Percentiles rank a stretch among this genome's conserved stretches.
phyloP scores from a whole-genome alignment of 164 flowering plant genomes.

The Kingdonia uniflora region DNA sequence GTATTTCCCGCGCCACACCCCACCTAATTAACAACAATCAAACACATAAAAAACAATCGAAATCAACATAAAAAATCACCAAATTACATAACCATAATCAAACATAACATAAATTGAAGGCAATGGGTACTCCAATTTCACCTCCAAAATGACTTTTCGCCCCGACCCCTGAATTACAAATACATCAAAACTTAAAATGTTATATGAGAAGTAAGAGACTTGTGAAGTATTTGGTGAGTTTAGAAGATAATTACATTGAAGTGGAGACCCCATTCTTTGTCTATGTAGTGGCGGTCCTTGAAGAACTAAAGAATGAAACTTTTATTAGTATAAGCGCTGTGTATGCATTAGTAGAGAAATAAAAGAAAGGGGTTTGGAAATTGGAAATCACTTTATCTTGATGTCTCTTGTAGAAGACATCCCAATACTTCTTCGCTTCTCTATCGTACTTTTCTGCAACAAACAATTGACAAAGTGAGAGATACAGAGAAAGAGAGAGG shows the following conservation, averaged over 20 bases:
- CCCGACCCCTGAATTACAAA: conserved; percentile 37
- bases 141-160: conserved; percentile 54
- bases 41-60: background rate
- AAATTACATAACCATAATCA: background rate
- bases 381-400: conserved; percentile 50
- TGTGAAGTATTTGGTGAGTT: background rate
- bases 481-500: conserved; percentile 9
- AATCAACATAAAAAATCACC: background rate
- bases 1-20: conserved; percentile 99
- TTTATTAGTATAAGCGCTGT: background rate
- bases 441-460: conserved; percentile 70
- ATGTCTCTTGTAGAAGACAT: conserved; percentile 82
- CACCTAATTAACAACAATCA: conserved; percentile 34
- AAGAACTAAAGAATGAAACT: conserved; percentile 49
- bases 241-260: conserved; percentile 51
- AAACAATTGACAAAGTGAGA: background rate
- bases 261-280: conserved; percentile 88
- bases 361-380: background rate
- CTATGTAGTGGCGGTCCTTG: conserved; percentile 92
- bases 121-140: conserved; percentile 15
- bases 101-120: background rate
- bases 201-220: background rate
- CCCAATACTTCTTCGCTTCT: conserved; percentile 95
- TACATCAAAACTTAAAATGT: background rate
- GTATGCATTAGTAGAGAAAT: background rate